Base-by-base conservation (phyloP, 2,329 filamentous ascomycete species). In the Hymenoscyphus infarciens region DNA sequence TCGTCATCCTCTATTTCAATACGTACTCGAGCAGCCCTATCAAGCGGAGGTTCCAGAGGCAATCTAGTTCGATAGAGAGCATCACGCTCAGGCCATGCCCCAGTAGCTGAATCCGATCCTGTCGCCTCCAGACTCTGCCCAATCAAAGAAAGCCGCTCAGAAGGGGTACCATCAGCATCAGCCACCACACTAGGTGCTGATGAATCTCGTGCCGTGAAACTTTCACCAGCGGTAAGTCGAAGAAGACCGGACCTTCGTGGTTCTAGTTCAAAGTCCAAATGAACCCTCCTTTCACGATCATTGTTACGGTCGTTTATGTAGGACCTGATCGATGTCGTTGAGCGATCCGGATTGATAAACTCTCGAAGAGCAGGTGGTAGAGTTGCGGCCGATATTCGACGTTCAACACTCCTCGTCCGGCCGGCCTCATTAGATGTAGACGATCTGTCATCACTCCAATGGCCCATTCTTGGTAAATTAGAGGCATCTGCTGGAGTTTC, bases 21-120 rank as follows among this genome's bases (percentile, higher is more conserved):
- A 27, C 71, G 69, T 15, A 71, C 39, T 13, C 69, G 68, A 49
- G 69, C 63, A 22, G 71, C 66, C 19, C 66, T 63, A 16, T 70
- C 69, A 35, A 62, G 31, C 5, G 66, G 65, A 33, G 69, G 57
- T 56, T 71, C 69, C 10, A 49, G 45, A n/a, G 66, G 70, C 60
- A 77, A 72, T 65, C 75, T 76, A 13, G 69, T 58, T 3, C 68
- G 66, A 67, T 80, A 79, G 33, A 80, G 66, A 29, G 76, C 74
- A 64, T 81, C 79, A 5, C 79, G 71, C 57, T 80, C 78, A 6
- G 76, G 72, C 77, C 78, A 80, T 16, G 69, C 67, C 57, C 74
- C 75, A 19, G n/a, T 45, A 22, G 62, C 69, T 66, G 64, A 71
- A 64, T 67, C 71, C 66, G 16, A 71, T 61, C 61, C 66, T 62